These are phyloP conservation scores for Beauveria medogensis DNA, from an alignment of 2,329 filamentous ascomycete species.

Conservation along the genomic window DNA sequence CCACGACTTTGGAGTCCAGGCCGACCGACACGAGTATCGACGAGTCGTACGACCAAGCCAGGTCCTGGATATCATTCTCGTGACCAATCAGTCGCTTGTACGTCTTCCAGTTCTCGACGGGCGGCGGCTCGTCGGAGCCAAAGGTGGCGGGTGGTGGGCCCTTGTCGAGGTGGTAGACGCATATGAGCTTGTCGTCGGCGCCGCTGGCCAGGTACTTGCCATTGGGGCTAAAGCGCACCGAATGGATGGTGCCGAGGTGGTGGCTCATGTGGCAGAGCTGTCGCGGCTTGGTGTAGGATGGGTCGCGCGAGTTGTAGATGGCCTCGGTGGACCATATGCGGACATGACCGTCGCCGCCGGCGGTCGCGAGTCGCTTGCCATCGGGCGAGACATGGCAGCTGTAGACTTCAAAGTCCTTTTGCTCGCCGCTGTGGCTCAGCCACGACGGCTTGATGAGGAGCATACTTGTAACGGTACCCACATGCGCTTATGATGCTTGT, in stretches of 20 bases:
- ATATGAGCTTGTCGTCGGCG: slow-evolving; percentile 97
- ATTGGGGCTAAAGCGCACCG: slow-evolving; percentile 92
- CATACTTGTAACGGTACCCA: slow-evolving; percentile 39
- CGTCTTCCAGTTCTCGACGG: slow-evolving; percentile 97
- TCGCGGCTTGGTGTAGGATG: slow-evolving; percentile 66
- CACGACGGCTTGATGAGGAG: slow-evolving; percentile 90
- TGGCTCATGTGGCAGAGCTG: slow-evolving; percentile 98
- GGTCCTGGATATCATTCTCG: slow-evolving; percentile 96
- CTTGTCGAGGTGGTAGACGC: slow-evolving; percentile 86
- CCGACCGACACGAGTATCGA: slow-evolving; percentile 94
- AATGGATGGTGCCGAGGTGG: slow-evolving; percentile 94
- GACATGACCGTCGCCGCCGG: slow-evolving; percentile 94
- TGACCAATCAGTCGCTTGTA: slow-evolving; percentile 89
- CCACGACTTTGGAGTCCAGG: slow-evolving; percentile 92
- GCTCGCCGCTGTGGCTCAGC: slow-evolving; percentile 93
- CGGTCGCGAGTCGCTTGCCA: slow-evolving; percentile 83
- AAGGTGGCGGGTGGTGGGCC: slow-evolving; percentile 74
- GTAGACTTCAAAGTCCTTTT: slow-evolving; percentile 98
- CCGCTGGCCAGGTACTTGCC: slow-evolving; percentile 93
- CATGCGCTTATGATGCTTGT: slow-evolving; percentile 1
- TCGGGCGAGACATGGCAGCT: slow-evolving; percentile 96
- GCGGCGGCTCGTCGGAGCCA: slow-evolving; percentile 82
- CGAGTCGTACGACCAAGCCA: slow-evolving; percentile 94
- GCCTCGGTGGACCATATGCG: slow-evolving; percentile 96
- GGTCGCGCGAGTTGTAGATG: slow-evolving; percentile 71